phyloP scores from a whole-genome alignment of 176 grass and related monocot species.

The Poa pratensis region DNA sequence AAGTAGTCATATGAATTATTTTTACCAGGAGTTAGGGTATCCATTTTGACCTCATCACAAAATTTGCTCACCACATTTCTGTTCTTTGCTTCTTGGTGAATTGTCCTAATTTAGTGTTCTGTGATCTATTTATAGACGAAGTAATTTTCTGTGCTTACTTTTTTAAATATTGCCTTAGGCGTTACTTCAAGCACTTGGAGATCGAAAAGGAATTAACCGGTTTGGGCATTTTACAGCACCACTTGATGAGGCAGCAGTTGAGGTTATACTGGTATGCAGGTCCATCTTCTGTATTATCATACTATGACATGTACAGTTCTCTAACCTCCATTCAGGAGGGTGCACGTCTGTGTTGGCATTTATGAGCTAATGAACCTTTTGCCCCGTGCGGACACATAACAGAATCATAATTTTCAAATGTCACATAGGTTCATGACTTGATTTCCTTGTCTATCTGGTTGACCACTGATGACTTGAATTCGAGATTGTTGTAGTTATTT shows the following conservation, averaged over 20 bases:
- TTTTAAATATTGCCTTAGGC: constrained; percentile 48
- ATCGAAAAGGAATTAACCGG: constrained; percentile 83
- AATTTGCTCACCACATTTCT: neutral
- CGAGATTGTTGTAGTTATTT: no score
- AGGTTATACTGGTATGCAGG: constrained; percentile 81
- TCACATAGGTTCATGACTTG: neutral
- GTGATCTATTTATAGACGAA: neutral
- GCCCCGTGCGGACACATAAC: neutral
- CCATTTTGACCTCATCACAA: neutral
- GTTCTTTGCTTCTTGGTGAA: neutral
- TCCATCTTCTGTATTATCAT: constrained; percentile 12
- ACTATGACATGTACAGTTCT: constrained; percentile 10
- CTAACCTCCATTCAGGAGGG: neutral
- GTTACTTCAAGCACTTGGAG: constrained; percentile 92
- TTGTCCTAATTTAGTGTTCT: constrained; percentile 3
- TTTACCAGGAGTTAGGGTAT: constrained; percentile 19
- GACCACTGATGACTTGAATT: neutral
- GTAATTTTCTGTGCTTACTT: no score
- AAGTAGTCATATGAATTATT: constrained; percentile 1
- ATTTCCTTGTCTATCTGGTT: neutral
- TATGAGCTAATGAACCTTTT: neutral
- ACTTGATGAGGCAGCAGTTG: constrained; percentile 88
- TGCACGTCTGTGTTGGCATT: constrained; percentile 15
- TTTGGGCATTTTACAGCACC: constrained; percentile 95
- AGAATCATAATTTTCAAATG: neutral